phyloP scores from a whole-genome alignment of 2,329 filamentous ascomycete species.

The Colletotrichum graminicola region DNA sequence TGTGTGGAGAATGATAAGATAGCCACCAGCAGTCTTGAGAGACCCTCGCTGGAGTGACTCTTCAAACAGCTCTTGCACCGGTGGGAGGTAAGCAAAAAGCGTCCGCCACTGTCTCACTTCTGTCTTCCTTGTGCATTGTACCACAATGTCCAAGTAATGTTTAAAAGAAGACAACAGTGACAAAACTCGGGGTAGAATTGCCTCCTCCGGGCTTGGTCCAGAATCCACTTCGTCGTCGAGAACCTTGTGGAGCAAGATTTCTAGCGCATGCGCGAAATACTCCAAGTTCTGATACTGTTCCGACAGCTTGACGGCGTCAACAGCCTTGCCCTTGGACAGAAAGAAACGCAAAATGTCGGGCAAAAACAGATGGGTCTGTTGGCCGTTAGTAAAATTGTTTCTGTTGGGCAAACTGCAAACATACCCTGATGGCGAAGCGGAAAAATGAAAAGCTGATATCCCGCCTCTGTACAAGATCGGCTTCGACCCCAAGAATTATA shows the following conservation, averaged over 20 bases:
- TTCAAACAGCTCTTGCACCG: conserved; percentile 92
- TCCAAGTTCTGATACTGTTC: conserved; percentile 87
- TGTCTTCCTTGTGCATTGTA: conserved; percentile 97
- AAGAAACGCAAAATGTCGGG: conserved; percentile 88
- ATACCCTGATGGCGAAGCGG: conserved; percentile 86
- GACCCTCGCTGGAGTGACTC: conserved; percentile 87
- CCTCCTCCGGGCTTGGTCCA: conserved; percentile 70
- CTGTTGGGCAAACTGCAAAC: conserved; percentile 89
- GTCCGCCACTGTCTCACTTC: conserved; percentile 96
- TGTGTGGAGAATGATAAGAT: conserved; percentile 93
- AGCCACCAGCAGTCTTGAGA: conserved; percentile 95
- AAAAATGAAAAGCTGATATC: conserved; percentile 93
- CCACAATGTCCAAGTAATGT: conserved; percentile 92
- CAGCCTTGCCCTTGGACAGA: conserved; percentile 79
- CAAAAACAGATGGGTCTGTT: conserved; percentile 89
- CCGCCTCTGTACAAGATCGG: conserved; percentile 91
- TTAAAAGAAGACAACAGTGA: conserved; percentile 79
- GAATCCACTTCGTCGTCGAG: conserved; percentile 93
- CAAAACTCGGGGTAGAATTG: conserved; percentile 73
- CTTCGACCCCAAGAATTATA: conserved; percentile 89
- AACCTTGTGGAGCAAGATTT: conserved; percentile 92
- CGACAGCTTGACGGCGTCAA: conserved; percentile 83
- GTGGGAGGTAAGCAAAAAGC: conserved; percentile 90
- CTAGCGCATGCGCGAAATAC: conserved; percentile 93
- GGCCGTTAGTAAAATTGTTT: conserved; percentile 70